Evolutionary conservation across 1,284 basidiomycete species (phyloP).

Genomic region (Ganoderma resinaceum): DNA sequence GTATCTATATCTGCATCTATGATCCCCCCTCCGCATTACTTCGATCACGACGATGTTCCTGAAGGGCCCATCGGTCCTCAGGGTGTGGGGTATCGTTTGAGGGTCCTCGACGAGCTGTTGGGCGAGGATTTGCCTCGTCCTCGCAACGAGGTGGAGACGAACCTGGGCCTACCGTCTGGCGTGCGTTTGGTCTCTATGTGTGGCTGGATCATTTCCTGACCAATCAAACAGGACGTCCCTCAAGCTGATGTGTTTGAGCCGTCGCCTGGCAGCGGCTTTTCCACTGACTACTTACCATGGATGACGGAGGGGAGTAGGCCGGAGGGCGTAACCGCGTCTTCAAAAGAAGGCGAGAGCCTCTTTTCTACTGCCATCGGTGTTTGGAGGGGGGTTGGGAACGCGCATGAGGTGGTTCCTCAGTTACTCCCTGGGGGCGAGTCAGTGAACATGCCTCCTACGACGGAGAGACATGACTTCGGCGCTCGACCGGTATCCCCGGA

Average conservation of each 20-base stretch:
- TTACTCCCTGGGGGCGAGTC: too few species aligned
- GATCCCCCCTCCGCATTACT: too few species aligned
- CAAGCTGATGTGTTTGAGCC: neutral
- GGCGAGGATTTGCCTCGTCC: too few species aligned
- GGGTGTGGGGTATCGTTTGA: too few species aligned
- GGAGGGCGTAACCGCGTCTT: neutral
- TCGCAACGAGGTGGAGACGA: too few species aligned
- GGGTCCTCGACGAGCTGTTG: too few species aligned
- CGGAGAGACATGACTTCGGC: too few species aligned
- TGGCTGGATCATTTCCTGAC: neutral
- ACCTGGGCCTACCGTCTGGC: neutral
- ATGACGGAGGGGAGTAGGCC: neutral
- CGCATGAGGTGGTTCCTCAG: neutral
- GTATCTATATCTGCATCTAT: too few species aligned
- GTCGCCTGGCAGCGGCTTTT: neutral
- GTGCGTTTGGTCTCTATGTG: neutral
- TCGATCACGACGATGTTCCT: too few species aligned
- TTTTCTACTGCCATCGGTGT: neutral
- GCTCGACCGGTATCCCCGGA: neutral
- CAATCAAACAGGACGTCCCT: neutral
- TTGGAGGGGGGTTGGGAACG: neutral
- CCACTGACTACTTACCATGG: neutral
- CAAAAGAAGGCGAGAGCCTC: neutral
- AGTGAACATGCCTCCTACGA: too few species aligned
- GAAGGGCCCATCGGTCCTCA: too few species aligned